phyloP scores from a whole-genome alignment of 441 rosid species.

The Erysimum pusillum region DNA sequence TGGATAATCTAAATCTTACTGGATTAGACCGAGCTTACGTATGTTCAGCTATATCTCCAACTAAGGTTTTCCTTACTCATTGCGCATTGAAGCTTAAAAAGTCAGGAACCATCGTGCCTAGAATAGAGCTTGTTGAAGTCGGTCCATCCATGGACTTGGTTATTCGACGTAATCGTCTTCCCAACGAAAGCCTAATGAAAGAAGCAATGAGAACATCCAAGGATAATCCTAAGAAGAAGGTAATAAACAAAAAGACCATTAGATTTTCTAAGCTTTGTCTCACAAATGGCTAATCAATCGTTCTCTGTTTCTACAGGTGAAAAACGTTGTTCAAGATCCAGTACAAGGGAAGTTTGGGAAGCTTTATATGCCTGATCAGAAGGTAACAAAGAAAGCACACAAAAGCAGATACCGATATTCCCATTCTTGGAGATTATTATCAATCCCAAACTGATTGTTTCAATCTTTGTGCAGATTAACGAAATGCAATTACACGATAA shows the following conservation, averaged over 20 bases:
- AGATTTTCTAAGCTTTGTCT: neutral
- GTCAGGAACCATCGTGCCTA: constrained; percentile 86
- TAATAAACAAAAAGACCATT: neutral
- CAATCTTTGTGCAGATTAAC: constrained; percentile 66
- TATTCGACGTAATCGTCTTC: constrained; percentile 84
- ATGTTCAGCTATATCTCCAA: constrained; percentile 82
- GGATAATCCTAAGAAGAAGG: constrained; percentile 92
- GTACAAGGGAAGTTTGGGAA: constrained; percentile 74
- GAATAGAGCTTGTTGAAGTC: constrained; percentile 88
- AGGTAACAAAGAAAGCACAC: constrained; percentile 53
- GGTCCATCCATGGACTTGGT: constrained; percentile 98
- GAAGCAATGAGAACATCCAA: constrained; percentile 82
- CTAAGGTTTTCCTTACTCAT: constrained; percentile 72
- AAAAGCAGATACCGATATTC: neutral
- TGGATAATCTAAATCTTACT: constrained; percentile 82
- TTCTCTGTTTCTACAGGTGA: constrained; percentile 59
- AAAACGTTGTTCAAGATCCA: constrained; percentile 77
- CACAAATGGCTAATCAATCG: neutral
- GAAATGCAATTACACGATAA: constrained; percentile 69
- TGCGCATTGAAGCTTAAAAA: constrained; percentile 85
- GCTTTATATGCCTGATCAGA: constrained; percentile 92
- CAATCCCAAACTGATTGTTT: constrained; percentile 14
- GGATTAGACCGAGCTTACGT: constrained; percentile 85
- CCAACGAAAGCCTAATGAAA: constrained; percentile 78
- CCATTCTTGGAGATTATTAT: neutral